Conservation (phyloP, 2,329 filamentous ascomycete genomes). For the Aspergillus chevalieri region DNA sequence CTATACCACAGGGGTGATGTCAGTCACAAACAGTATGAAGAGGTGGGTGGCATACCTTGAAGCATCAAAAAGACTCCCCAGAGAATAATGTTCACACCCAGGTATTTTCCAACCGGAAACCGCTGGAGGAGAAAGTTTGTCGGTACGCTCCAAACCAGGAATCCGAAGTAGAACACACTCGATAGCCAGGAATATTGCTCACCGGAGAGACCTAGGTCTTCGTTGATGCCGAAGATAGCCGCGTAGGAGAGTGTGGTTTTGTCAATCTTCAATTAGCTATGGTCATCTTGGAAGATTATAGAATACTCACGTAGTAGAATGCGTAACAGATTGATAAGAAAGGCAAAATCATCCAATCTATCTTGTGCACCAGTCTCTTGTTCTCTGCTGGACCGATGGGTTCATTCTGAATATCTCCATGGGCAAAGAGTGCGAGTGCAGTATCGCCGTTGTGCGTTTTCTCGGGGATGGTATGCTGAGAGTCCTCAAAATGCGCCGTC, state of each 20-base stretch:
- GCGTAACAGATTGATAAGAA: conserved; percentile 7
- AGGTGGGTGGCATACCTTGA: neutral
- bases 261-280: conserved; percentile 3
- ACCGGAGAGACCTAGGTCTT: conserved; percentile 33
- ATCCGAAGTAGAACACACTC: conserved; percentile 40
- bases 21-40: neutral
- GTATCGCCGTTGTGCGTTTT: conserved; percentile 38
- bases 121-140: conserved; percentile 21
- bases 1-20: conserved; percentile 8
- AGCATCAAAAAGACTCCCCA: conserved; percentile 10
- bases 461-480: conserved; percentile 6
- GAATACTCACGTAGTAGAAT: conserved; percentile 7
- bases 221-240: conserved; percentile 48
- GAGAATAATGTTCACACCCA: conserved; percentile 7
- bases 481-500: conserved; percentile 4
- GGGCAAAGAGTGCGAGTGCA: conserved; percentile 42
- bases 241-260: conserved; percentile 37
- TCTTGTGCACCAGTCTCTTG: conserved; percentile 7
- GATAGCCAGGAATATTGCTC: conserved; percentile 38
- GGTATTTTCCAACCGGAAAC: conserved; percentile 11
- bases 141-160: conserved; percentile 24
- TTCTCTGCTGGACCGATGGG: conserved; percentile 39
- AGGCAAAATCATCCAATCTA: conserved; percentile 6
- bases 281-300: neutral
- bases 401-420: conserved; percentile 38